Evolutionary conservation across 495 filamentous ascomycete genomes (phyloP), one percentile per base, ranked within the genome.

Genomic region (Lasiosphaeria miniovina): DNA sequence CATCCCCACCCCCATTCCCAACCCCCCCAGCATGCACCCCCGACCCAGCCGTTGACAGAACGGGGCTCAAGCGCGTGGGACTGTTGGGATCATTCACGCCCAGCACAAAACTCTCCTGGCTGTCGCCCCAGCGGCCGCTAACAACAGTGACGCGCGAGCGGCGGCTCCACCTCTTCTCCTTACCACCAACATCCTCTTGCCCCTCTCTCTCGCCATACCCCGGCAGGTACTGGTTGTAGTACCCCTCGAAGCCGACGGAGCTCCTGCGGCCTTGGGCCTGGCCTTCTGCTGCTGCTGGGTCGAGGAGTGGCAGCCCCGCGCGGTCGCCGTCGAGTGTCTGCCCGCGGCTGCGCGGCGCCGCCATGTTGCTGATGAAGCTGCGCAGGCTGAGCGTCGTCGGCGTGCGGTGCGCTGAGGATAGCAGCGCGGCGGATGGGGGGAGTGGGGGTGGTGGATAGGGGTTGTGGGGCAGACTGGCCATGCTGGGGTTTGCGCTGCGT

Each of bases 281-380:
- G 50, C 40, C 58, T 7, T 50, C 52, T 14, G 24, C 24, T 24
- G 24, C 24, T 24, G 24, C 24, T 24, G 24, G 24, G 24, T 24
- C 24, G 24, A 41, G 59, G 9, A 55, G 48, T 40, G 65, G 43
- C 49, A 60, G 54, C 9, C 52, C 62, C 52, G 43, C 54, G 15
- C 58, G 33, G 40, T 63, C 63, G 38, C 56, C 51, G 6, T 24
- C 45, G 10, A 45, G 34, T 36, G 59, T 49, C 49, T 46, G 41
- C 0, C 63, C 61, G 12, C 69, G 41, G 33, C 61, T 71, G 31
- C 61, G 14, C 52, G 66, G 38, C 56, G 66, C 61, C 33, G 61
- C 55, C 36, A 69, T 67, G 36, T 57, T 59, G 15, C 65, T 66
- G 58, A 71, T 65, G 40, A 72, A 67, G 55, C 69, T 72, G 17